phyloP scores from a whole-genome alignment of 345 rosid species.

The Hirschfeldia incana region DNA sequence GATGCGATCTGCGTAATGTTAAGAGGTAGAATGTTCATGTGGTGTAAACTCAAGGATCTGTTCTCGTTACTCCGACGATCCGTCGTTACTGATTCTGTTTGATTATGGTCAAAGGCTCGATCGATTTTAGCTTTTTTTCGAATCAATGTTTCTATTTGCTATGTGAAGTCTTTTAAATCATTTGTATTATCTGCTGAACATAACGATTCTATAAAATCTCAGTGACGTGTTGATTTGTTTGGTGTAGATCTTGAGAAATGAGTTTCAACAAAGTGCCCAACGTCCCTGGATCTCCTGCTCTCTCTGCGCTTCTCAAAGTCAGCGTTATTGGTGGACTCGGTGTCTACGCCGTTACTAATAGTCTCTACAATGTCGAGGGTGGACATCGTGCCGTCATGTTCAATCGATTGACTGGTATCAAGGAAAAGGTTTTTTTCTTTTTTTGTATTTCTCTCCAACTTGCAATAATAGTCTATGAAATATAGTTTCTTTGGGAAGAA shows the following conservation, averaged over 20 bases:
- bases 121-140: too few relatives aligned
- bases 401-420: slow-evolving; percentile 43
- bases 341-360: slow-evolving; percentile 34
- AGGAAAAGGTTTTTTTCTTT: slow-evolving; percentile 37
- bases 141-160: too few relatives aligned
- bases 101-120: too few relatives aligned
- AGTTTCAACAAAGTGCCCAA: slow-evolving; percentile 44
- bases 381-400: slow-evolving; percentile 48
- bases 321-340: slow-evolving; percentile 41
- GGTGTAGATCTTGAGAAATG: slow-evolving; percentile 19
- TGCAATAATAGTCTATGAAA: background rate
- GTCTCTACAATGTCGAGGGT: slow-evolving; percentile 44
- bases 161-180: too few relatives aligned
- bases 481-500: background rate
- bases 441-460: background rate
- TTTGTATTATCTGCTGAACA: too few relatives aligned
- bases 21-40: too few relatives aligned
- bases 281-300: slow-evolving; percentile 40
- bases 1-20: too few relatives aligned
- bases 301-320: slow-evolving; percentile 41
- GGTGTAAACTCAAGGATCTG: too few relatives aligned
- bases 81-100: too few relatives aligned
- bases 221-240: background rate
- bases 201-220: too few relatives aligned
- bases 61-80: too few relatives aligned